phyloP scores from a whole-genome alignment of 495 filamentous ascomycete species.

The Hypoxylon lienhwacheense region DNA sequence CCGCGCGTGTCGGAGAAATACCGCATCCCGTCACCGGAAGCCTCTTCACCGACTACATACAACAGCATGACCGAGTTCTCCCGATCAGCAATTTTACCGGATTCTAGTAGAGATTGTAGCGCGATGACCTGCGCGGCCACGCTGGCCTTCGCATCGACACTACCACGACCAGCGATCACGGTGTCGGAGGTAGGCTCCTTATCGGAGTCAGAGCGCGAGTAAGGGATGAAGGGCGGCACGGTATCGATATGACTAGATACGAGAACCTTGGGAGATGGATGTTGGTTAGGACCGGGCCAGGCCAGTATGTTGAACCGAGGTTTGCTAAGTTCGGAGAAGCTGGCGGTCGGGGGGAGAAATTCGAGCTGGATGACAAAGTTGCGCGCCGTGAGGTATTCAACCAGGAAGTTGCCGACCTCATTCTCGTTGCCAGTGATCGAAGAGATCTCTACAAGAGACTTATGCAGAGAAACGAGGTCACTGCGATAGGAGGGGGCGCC shows the following conservation, averaged over 20 bases:
- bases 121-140: constrained; percentile 79
- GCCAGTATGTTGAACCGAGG: constrained; percentile 72
- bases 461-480: constrained; percentile 74
- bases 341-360: constrained; percentile 62
- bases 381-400: constrained; percentile 57
- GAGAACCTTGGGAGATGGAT: constrained; percentile 60
- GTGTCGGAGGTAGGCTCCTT: constrained; percentile 40
- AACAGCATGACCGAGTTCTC: constrained; percentile 65
- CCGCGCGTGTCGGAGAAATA: constrained; percentile 56
- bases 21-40: constrained; percentile 81
- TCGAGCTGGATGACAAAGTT: constrained; percentile 61
- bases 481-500: constrained; percentile 43
- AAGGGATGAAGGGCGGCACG: constrained; percentile 73
- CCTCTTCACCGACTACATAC: constrained; percentile 90
- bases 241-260: constrained; percentile 74
- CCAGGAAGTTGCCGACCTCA: constrained; percentile 67
- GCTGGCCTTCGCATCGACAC: constrained; percentile 87
- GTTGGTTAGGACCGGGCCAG: constrained; percentile 58
- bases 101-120: constrained; percentile 59
- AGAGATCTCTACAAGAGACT: constrained; percentile 69
- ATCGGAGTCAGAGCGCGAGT: constrained; percentile 55
- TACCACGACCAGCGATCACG: constrained; percentile 69
- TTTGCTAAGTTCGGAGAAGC: constrained; percentile 47
- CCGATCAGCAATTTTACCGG: constrained; percentile 43
- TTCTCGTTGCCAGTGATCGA: constrained; percentile 78